Evolutionary conservation across 2,329 filamentous ascomycete species (phyloP), one percentile per base, ranked within the genome.

Genomic region (Aspergillus fructus): DNA sequence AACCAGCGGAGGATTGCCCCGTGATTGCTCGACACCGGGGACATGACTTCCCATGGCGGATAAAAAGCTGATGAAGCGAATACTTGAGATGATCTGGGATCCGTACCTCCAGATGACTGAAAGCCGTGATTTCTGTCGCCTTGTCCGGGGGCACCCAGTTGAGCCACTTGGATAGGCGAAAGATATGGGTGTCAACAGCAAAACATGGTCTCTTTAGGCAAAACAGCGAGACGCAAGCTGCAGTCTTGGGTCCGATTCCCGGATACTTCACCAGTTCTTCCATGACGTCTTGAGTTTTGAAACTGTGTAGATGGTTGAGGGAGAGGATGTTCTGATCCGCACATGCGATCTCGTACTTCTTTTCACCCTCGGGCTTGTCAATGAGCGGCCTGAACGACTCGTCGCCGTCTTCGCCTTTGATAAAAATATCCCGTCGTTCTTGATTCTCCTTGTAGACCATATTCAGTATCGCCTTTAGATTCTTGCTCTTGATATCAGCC

Each of bases 381-480:
- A 69, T 63, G 2, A 76, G 42, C 5, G 37, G 27, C 12, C 34
- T 23, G 17, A 30, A 0, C 7, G 12, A 15, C 21, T 49, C 74
- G 3, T 76, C 76, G 43, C 81, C 74, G 5, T 84, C 72, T 6
- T 77, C 76, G 40, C 79, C 79, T 33, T 73, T 68, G 1, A 77
- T 48, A 21, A 86, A 77, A 0, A 79, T 79, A 19, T 81, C 73
- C 19, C 78, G 79, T 11, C 84, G 81, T n/a, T 76, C 74, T 63
- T 83, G 78, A 39, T 90, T 91, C 63, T 91, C 86, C 45, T 85
- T 77, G 66, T 89, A 85, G 0, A 92, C 88, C 72, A 86, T 85
- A 51, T 91, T 83, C 8, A 96, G 78, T 37, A 91, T 91, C 15
- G 76, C 74, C 70, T 93, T 91, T 67, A 96, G 90, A 62, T 87